A percentile compares a stretch with the other conserved stretches of the same genome.
These are phyloP conservation scores for Trametes cubensis DNA, from an alignment of 768 basidiomycete species.

Conservation along the genomic window DNA sequence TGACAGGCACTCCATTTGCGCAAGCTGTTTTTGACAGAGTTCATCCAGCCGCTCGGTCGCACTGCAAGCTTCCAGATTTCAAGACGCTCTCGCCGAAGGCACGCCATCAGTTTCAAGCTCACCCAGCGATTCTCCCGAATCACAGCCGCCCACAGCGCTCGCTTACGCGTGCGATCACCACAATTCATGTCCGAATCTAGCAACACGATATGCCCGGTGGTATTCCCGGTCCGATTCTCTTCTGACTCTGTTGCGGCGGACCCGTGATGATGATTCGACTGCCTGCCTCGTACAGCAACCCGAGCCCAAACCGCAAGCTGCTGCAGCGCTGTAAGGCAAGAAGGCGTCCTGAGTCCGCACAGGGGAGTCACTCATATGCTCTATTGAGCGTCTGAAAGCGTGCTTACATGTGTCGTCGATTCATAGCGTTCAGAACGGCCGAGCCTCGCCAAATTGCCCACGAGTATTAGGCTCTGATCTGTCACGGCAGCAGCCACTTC, in stretches of 20 bases:
- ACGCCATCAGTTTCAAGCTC: conserved; percentile 27
- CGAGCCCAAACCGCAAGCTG: background rate
- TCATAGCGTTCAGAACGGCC: background rate
- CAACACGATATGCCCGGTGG: background rate
- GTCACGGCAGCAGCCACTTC: background rate
- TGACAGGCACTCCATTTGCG: conserved; percentile 3
- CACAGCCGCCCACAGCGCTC: conserved; percentile 15
- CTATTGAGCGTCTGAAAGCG: background rate
- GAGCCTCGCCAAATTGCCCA: background rate
- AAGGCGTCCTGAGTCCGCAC: background rate
- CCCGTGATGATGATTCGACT: background rate
- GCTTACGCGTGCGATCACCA: conserved; percentile 10
- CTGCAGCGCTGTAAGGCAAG: too few relatives aligned
- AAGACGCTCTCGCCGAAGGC: conserved; percentile 9
- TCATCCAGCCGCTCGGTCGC: conserved; percentile 1
- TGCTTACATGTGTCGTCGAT: background rate
- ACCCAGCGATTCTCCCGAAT: background rate
- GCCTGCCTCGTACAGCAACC: background rate
- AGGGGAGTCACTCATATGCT: background rate
- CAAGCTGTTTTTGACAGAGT: background rate
- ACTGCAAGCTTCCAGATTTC: background rate
- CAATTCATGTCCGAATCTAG: conserved; percentile 14
- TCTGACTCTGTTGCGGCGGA: conserved; percentile 5
- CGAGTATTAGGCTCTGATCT: conserved; percentile 1
- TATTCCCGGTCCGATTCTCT: conserved; percentile 13